Conservation (phyloP, 2,329 filamentous ascomycete species). For the Pseudogymnoascus sp. region DNA sequence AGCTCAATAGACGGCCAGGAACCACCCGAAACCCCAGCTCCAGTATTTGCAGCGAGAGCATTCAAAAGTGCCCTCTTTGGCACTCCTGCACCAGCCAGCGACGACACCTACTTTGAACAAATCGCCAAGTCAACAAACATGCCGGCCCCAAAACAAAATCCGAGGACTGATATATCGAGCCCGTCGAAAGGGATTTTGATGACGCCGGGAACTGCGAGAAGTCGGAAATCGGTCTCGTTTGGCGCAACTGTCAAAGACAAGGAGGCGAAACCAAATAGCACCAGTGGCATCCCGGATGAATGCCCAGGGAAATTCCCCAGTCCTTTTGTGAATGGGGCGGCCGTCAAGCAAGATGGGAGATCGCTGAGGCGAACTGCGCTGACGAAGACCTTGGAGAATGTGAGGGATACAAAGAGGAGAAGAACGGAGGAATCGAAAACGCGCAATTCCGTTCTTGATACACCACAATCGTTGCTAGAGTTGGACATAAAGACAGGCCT, state of each 20-base stretch:
- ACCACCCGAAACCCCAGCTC: conserved; percentile 57
- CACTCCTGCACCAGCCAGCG: conserved; percentile 39
- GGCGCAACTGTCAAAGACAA: conserved; percentile 38
- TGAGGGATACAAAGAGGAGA: conserved; percentile 27
- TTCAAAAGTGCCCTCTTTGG: conserved; percentile 59
- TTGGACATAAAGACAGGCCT: conserved; percentile 7
- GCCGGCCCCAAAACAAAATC: conserved; percentile 14
- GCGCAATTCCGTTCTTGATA: background rate
- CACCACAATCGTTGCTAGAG: background rate
- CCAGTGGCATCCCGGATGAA: conserved; percentile 26
- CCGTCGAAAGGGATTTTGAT: conserved; percentile 46
- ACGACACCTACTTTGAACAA: conserved; percentile 28
- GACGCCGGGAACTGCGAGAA: conserved; percentile 55
- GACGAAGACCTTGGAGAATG: conserved; percentile 40
- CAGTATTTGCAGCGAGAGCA: conserved; percentile 59
- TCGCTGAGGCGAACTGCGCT: conserved; percentile 31
- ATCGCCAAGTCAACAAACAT: conserved; percentile 28
- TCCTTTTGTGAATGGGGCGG: conserved; percentile 19
- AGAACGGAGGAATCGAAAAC: background rate
- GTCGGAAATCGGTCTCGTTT: conserved; percentile 60
- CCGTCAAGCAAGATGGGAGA: background rate
- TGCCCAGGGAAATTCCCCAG: conserved; percentile 27
- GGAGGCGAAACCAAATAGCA: conserved; percentile 18
- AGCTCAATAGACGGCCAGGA: conserved; percentile 30
- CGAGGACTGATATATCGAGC: background rate